A percentile compares a stretch with the other conserved stretches of the same genome.
These are phyloP conservation scores for Arabidopsis lyrata DNA, from an alignment of 441 rosid genomes.

Conservation along the genomic window DNA sequence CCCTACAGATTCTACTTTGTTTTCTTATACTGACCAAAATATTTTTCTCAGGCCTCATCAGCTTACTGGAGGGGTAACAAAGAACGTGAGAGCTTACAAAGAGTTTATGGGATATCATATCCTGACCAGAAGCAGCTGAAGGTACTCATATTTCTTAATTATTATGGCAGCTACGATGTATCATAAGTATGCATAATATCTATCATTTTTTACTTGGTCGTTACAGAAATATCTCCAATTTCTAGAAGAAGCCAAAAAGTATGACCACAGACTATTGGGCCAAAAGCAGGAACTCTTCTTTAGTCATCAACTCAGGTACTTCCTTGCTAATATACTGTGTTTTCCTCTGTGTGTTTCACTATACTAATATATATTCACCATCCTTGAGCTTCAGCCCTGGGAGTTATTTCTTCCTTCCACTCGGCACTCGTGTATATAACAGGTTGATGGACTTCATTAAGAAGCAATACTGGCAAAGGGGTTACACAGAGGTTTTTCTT, in stretches of 20 bases:
- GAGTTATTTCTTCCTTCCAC: constrained; percentile 98
- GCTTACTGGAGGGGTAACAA: constrained; percentile 96
- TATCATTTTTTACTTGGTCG: constrained; percentile 31
- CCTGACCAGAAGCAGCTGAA: constrained; percentile 89
- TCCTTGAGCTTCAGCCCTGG: constrained; percentile 80
- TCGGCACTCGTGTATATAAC: constrained; percentile 90
- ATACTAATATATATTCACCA: constrained; percentile 31
- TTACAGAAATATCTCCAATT: constrained; percentile 72
- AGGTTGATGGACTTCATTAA: constrained; percentile 80
- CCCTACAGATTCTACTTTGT: constrained; percentile 25
- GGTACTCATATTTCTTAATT: constrained; percentile 51
- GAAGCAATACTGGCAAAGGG: constrained; percentile 80
- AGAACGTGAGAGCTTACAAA: constrained; percentile 93
- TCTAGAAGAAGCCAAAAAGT: constrained; percentile 91
- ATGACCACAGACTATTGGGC: constrained; percentile 92
- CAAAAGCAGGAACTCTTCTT: constrained; percentile 96
- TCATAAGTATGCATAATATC: not conserved
- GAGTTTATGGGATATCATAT: constrained; percentile 98
- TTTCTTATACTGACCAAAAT: constrained; percentile 30
- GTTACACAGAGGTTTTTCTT: constrained; percentile 83
- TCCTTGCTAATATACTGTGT: constrained; percentile 2
- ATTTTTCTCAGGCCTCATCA: constrained; percentile 82
- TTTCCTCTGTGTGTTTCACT: constrained; percentile 24
- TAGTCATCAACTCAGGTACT: constrained; percentile 82
- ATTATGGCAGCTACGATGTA: not conserved